A percentile compares a stretch with the other conserved stretches of the same genome.
These are phyloP conservation scores for Elongisporangium undulatum DNA, from an alignment of 352 stramenopile genomes.

Conservation along the genomic window DNA sequence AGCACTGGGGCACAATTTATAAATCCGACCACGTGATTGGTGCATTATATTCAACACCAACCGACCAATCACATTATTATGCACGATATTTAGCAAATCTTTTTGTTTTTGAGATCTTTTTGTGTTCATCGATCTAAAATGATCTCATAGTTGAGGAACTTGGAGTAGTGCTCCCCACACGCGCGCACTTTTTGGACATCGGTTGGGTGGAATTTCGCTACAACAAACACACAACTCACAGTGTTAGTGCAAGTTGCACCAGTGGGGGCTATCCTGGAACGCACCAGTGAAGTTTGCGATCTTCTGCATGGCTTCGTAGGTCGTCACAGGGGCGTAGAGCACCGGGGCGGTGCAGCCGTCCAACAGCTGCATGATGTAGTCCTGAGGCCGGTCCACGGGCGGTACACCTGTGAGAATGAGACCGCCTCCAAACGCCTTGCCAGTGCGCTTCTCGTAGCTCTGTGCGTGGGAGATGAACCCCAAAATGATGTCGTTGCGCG, in stretches of 20 bases:
- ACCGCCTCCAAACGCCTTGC: slow-evolving; percentile 69
- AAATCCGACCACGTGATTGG: not conserved
- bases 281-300: slow-evolving; percentile 77
- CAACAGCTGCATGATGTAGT: slow-evolving; percentile 79
- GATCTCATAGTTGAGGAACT: slow-evolving; percentile 77
- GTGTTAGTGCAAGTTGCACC: not conserved
- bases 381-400: slow-evolving; percentile 66
- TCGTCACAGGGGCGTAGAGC: slow-evolving; percentile 76
- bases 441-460: slow-evolving; percentile 66
- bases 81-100: not conserved
- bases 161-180: slow-evolving; percentile 84
- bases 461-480: slow-evolving; percentile 80
- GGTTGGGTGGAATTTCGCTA: slow-evolving; percentile 87
- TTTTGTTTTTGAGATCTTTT: not conserved
- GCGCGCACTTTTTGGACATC: slow-evolving; percentile 74
- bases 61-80: not conserved
- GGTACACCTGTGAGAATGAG: slow-evolving; percentile 87
- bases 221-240: slow-evolving; percentile 13
- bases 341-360: slow-evolving; percentile 49
- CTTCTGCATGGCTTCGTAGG: slow-evolving; percentile 77
- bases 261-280: not conserved
- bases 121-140: slow-evolving; percentile 40
- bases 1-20: not conserved
- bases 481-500: slow-evolving; percentile 89
- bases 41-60: not conserved